Base-by-base conservation (phyloP, 1,284 basidiomycete species). In the Schizophyllum commune region DNA sequence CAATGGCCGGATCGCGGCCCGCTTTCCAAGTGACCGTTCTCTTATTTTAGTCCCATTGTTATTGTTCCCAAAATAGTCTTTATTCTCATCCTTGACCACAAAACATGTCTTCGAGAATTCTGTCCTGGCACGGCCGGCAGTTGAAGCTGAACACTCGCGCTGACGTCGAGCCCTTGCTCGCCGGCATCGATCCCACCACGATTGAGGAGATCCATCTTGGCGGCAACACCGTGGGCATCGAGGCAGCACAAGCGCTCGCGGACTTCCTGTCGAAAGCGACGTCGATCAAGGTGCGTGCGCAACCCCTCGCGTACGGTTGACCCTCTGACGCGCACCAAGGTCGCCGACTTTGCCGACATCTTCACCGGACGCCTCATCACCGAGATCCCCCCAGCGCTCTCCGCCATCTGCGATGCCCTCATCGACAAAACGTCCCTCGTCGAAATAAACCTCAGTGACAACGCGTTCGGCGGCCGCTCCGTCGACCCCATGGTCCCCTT, bases 291-390 rank as follows among this genome's bases (percentile, higher is more conserved):
- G 96, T 91, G 34, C 55, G 68, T 63, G 13, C 4, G 1, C n/a
- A 47, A n/a, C 8, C 19, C 64, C 56, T 77, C 65, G 67, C 22
- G 53, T 64, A 61, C 8, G 19, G 19, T 52, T 15, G 11, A 13
- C n/a, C 55, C 27, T 61, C 57, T 33, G 59, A 61, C 39, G 39
- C 20, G 60, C 60, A 17, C 54, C 39, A 69, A 98, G 95, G 78
- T 97, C 61, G 96, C 94, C 66, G 90, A 98, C 78, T 92, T 98
- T 67, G 92, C 94, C 56, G 97, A 98, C 77, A 96, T 99, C 76
- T 99, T 99, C 78, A 98, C 96, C 9, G 94, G 96, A 58, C 90
- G 97, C 63, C 83, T 98, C 67, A 98, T 98, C 78, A 83, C 86
- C 64, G 96, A 99, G 76, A 98, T 99, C 71, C 97, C 97, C 4